Base-by-base conservation (phyloP, 352 stramenopile species). In the Elongisporangium prolatum region DNA sequence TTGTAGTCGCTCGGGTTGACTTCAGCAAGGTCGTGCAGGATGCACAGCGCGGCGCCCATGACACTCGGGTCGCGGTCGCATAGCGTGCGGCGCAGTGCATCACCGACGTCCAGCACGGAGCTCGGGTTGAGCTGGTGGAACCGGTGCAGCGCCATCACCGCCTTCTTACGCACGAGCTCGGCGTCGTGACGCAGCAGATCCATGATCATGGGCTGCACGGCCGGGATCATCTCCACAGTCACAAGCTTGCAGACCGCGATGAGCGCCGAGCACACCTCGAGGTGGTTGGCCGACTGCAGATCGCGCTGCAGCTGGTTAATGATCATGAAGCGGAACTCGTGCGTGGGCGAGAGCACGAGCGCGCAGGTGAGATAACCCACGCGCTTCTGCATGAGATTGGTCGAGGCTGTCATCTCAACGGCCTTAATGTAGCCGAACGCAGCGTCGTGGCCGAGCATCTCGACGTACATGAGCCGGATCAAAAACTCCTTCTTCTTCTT, bases 281-380 rank as follows among this genome's bases (percentile, higher is more conserved):
- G 75, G 51, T 96, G 85, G 69, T 97, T 97, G 34, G 80, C 87
- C 38, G 80, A 94, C 68, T 96, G 84, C 54, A 97, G 63, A 56
- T 97, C 91, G 65, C 91, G 75, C 84, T 99, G 97, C 74, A 99
- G 89, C 80, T 99, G 97, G 77, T 99, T 99, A 47, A 99, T 98
- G 37, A 99, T 96, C 98, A 99, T 99, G 83, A 99, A 99, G 57
- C 97, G 89, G 74, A 99, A 99, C 77, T 99, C 97, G 77, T 99
- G 97, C 37, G 97, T 96, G 3, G 97, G 97, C 18, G 91, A 97
- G 18, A 99, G 83, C 71, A 96, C 98, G 54, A 98, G 84, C 21
- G 65, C 83, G 71, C 87, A 95, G 51, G 97, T 96, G 28, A 99
- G 75, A 75, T 99, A 99, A 7, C 96, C 97, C 17, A 98, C 96